phyloP scores from a whole-genome alignment of 2,329 filamentous ascomycete species.

The Cephalotrichum gorgonifer region DNA sequence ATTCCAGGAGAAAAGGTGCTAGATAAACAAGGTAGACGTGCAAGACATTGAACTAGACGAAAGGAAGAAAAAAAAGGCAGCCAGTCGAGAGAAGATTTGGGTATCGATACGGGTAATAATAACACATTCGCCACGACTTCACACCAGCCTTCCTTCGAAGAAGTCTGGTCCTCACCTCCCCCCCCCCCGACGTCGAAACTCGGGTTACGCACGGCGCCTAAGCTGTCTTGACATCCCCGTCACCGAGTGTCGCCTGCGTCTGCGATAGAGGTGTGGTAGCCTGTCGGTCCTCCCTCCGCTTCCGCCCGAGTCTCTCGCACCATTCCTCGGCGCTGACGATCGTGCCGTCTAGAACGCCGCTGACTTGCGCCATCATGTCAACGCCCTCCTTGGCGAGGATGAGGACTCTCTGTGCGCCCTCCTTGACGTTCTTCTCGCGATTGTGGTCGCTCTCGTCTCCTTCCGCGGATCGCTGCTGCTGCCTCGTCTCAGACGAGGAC shows the following conservation, averaged over 20 bases:
- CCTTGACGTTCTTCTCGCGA: constrained; percentile 32
- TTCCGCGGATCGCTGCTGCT: constrained; percentile 17
- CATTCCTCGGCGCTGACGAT: constrained; percentile 85
- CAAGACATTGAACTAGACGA: too few relatives aligned
- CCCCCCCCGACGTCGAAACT: not conserved
- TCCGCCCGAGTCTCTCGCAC: constrained; percentile 64
- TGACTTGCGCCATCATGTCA: constrained; percentile 91
- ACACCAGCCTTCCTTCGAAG: not conserved
- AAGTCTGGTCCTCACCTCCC: not conserved
- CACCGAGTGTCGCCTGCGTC: constrained; percentile 15
- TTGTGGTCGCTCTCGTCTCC: constrained; percentile 19
- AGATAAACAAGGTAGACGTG: too few relatives aligned
- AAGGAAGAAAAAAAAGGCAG: too few relatives aligned
- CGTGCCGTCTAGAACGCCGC: constrained; percentile 76
- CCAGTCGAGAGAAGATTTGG: too few relatives aligned
- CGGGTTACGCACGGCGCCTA: constrained; percentile 1
- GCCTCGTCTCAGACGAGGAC: constrained; percentile 8
- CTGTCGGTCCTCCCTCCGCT: constrained; percentile 4
- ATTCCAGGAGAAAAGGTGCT: too few relatives aligned
- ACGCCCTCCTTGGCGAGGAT: constrained; percentile 82
- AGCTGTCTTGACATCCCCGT: constrained; percentile 17
- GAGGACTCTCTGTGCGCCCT: constrained; percentile 66
- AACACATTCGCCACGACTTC: too few relatives aligned
- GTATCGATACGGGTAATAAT: too few relatives aligned
- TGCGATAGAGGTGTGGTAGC: constrained; percentile 8